phyloP scores from a whole-genome alignment of 1,284 basidiomycete species.

The Malassezia globosa region DNA sequence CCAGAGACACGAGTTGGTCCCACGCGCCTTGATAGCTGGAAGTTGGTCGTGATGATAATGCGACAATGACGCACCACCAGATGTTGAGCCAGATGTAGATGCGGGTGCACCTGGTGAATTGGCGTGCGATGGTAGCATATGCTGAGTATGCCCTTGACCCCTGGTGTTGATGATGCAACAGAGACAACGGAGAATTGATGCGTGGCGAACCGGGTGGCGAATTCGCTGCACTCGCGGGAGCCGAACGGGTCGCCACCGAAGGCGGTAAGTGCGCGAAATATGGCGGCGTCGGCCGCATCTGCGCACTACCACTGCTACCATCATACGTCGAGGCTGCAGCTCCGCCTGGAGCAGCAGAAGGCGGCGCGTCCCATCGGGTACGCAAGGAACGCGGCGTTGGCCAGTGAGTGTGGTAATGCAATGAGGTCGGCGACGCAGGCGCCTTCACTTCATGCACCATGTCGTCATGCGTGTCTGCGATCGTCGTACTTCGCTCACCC shows the following conservation, averaged over 20 bases:
- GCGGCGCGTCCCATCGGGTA: not conserved
- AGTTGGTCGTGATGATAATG: not conserved
- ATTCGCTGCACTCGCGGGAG: constrained; percentile 18
- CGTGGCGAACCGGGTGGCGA: constrained; percentile 20
- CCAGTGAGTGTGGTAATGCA: not conserved
- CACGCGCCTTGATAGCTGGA: too few species aligned
- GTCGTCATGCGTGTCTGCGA: constrained; percentile 17
- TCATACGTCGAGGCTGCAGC: too few species aligned
- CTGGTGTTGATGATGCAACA: not conserved
- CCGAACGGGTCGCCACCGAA: constrained; percentile 13
- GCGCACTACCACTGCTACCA: too few species aligned
- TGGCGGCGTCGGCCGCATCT: not conserved
- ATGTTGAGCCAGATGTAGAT: constrained; percentile 1
- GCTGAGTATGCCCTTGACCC: too few species aligned
- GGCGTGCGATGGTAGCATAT: too few species aligned
- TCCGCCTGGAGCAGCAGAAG: too few species aligned
- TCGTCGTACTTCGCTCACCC: constrained; percentile 35
- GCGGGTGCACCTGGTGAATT: too few species aligned
- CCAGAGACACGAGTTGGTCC: not conserved
- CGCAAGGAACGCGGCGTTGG: not conserved
- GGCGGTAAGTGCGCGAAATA: not conserved
- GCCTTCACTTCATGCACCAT: constrained; percentile 11
- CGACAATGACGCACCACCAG: not conserved
- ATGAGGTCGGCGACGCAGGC: not conserved
- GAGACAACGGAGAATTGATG: not conserved